Conservation (phyloP, 2,329 filamentous ascomycete species). For the Verticillium alfalfae region DNA sequence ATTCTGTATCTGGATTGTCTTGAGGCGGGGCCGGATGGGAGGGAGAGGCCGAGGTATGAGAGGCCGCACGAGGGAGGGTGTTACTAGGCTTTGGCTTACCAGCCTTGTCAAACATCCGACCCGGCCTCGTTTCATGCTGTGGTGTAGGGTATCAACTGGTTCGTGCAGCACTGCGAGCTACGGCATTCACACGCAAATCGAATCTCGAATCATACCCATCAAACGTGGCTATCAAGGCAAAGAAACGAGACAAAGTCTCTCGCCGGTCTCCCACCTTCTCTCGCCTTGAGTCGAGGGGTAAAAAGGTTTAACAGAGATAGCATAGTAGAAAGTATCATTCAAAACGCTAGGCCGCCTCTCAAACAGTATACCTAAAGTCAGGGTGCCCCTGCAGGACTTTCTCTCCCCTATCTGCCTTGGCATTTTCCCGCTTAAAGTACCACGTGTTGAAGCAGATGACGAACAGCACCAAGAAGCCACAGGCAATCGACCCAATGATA, state of each 20-base stretch:
- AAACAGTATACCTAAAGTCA: constrained; percentile 8
- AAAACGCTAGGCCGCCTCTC: not conserved
- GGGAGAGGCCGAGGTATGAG: constrained; percentile 6
- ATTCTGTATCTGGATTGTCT: constrained; percentile 18
- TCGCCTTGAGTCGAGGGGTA: too few species aligned
- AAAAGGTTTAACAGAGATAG: too few species aligned
- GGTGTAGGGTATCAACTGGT: too few species aligned
- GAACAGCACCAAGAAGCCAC: constrained; percentile 1
- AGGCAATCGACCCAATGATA: constrained; percentile 2
- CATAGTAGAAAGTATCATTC: too few species aligned
- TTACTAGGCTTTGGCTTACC: not conserved
- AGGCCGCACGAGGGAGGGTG: constrained; percentile 5
- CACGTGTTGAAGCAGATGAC: constrained; percentile 1
- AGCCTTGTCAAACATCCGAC: too few species aligned
- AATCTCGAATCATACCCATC: too few species aligned
- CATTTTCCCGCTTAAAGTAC: constrained; percentile 5
- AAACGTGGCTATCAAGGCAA: too few species aligned
- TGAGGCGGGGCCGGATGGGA: not conserved
- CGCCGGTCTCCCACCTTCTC: too few species aligned
- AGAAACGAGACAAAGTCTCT: too few species aligned
- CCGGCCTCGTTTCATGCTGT: too few species aligned
- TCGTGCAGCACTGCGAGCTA: too few species aligned
- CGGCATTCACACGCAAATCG: too few species aligned
- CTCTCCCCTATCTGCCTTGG: constrained; percentile 2
- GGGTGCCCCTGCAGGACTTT: constrained; percentile 2